Percentiles rank a stretch among this genome's conserved stretches.
phyloP scores from a whole-genome alignment of 2,329 filamentous ascomycete species.

The Cytospora chrysosperma region DNA sequence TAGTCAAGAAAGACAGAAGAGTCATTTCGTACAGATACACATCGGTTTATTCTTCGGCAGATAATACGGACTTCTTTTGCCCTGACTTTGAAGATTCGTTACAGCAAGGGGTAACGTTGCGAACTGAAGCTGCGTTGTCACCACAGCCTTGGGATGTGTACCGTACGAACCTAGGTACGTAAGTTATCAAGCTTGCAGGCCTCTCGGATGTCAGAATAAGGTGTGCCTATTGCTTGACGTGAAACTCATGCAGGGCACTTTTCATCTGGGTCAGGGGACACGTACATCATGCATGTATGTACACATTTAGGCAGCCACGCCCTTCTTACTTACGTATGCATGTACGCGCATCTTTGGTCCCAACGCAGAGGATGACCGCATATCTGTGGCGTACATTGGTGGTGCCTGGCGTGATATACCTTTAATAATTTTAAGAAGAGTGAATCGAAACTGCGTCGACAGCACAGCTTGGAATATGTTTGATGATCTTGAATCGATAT shows the following conservation, averaged over 20 bases:
- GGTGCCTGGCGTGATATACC: neutral
- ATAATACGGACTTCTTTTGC: too few species aligned
- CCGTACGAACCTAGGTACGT: neutral
- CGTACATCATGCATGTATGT: neutral
- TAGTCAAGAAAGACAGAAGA: neutral
- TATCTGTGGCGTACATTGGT: neutral
- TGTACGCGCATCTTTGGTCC: slow-evolving; percentile 2
- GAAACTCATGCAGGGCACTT: neutral
- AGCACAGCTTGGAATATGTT: neutral
- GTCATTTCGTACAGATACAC: neutral
- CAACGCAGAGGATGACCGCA: neutral
- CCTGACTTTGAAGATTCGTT: neutral
- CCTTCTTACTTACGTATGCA: neutral
- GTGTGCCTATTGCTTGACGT: neutral
- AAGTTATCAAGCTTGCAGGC: neutral
- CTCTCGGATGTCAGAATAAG: neutral
- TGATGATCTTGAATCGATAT: neutral
- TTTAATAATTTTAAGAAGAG: neutral
- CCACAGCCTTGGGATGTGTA: too few species aligned
- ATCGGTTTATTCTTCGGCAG: too few species aligned
- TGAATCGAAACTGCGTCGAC: neutral
- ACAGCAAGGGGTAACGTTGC: neutral
- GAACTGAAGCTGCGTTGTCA: neutral
- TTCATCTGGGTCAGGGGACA: neutral
- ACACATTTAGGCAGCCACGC: slow-evolving; percentile 11